Evolutionary conservation across 1,284 basidiomycete species (phyloP).

Genomic region (Rugiboletus extremiorientalis): DNA sequence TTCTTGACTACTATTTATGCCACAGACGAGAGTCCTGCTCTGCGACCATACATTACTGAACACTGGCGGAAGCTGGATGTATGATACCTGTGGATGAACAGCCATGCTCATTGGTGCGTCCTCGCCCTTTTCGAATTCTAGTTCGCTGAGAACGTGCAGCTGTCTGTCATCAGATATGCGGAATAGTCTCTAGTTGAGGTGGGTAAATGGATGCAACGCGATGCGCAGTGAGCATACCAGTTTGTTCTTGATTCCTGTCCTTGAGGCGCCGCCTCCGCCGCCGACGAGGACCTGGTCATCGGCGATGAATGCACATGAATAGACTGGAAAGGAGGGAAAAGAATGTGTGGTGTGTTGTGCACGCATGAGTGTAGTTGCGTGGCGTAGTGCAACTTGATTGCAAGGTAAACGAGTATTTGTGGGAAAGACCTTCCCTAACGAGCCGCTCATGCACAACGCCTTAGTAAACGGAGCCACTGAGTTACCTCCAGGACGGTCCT

Average conservation of each 20-base stretch:
- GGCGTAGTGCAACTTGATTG: background rate
- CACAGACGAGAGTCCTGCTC: constrained; percentile 66
- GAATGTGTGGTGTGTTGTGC: constrained; percentile 77
- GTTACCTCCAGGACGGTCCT: background rate
- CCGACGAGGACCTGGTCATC: constrained; percentile 79
- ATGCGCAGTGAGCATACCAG: constrained; percentile 48
- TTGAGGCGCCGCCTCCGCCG: constrained; percentile 82
- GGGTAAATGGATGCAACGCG: constrained; percentile 3
- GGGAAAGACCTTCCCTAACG: constrained; percentile 14
- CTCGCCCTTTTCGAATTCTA: constrained; percentile 75
- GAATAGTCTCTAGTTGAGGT: constrained; percentile 62
- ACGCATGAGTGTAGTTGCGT: constrained; percentile 57
- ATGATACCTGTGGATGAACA: constrained; percentile 57
- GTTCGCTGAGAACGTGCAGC: constrained; percentile 64
- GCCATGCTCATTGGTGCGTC: constrained; percentile 95
- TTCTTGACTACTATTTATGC: constrained; percentile 77
- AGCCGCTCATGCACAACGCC: background rate
- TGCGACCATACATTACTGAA: constrained; percentile 27
- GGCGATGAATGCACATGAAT: constrained; percentile 82
- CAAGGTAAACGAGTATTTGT: background rate
- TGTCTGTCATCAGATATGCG: constrained; percentile 58
- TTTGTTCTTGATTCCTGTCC: constrained; percentile 90
- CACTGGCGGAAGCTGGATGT: background rate
- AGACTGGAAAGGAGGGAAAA: constrained; percentile 81
- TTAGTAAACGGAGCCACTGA: no score